Conservation (phyloP, 2,329 filamentous ascomycete species). For the Onygenales sp. region DNA sequence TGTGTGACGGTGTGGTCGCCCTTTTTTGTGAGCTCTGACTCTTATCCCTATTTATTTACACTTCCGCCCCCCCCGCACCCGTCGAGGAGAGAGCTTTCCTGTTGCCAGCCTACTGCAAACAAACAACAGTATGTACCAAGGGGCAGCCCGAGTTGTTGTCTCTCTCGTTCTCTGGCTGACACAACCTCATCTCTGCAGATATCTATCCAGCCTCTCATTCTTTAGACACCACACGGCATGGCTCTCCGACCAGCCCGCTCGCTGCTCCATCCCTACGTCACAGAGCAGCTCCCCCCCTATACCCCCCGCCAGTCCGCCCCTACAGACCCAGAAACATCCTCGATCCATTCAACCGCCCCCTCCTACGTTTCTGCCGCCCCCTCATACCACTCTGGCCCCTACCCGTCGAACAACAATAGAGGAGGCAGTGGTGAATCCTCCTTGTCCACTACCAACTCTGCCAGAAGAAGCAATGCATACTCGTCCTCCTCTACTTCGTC, state of each 20-base stretch:
- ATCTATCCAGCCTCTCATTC: too few species aligned
- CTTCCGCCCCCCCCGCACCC: too few species aligned
- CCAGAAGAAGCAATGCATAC: slow-evolving; percentile 7
- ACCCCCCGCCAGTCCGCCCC: slow-evolving; percentile 8
- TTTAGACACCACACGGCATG: slow-evolving; percentile 3
- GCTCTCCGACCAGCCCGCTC: slow-evolving; percentile 10
- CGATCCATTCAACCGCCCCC: slow-evolving; percentile 57
- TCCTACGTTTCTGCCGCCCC: slow-evolving; percentile 60
- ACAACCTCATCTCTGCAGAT: too few species aligned
- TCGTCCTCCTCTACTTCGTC: not conserved
- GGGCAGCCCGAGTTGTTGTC: too few species aligned
- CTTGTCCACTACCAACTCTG: slow-evolving; percentile 29
- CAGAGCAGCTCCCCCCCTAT: slow-evolving; percentile 12
- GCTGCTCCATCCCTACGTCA: slow-evolving; percentile 9
- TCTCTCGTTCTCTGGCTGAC: too few species aligned
- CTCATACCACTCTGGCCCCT: slow-evolving; percentile 47
- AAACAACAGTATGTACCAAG: too few species aligned
- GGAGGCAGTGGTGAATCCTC: slow-evolving; percentile 4
- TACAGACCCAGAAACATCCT: slow-evolving; percentile 55
- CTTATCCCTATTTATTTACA: too few species aligned
- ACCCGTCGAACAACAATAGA: slow-evolving; percentile 7
- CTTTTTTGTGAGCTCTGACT: too few species aligned
- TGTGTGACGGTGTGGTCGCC: too few species aligned
- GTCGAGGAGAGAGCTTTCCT: too few species aligned
- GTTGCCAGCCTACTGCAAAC: too few species aligned